A percentile compares a stretch with the other conserved stretches of the same genome.
These are phyloP conservation scores for Backusella psychrophila DNA, from an alignment of 192 early-diverging fungal genomes.

Conservation along the genomic window DNA sequence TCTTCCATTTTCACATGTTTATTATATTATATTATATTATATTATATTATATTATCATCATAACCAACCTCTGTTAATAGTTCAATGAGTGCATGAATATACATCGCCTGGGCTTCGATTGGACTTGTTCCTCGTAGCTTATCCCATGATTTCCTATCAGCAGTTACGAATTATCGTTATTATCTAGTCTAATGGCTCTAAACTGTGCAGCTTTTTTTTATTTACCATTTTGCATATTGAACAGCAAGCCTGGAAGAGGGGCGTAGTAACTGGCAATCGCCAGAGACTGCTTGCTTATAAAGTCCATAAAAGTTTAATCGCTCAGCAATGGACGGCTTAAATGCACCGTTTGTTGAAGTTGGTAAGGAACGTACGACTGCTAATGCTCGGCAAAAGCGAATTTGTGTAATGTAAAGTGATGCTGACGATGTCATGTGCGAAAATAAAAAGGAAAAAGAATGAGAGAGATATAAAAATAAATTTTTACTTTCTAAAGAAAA, in stretches of 20 bases:
- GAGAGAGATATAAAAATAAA: background rate
- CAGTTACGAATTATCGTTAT: no score
- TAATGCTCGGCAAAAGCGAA: conserved; percentile 14
- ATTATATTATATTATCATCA: background rate
- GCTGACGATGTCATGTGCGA: background rate
- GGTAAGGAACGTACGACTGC: conserved; percentile 16
- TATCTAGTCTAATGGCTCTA: background rate
- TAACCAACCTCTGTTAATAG: conserved; percentile 22
- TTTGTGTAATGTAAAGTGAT: background rate
- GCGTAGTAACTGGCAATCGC: conserved; percentile 13
- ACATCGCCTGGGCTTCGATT: conserved; percentile 25
- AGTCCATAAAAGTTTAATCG: conserved; percentile 33
- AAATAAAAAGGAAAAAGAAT: background rate
- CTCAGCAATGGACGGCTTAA: conserved; percentile 20
- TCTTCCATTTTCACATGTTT: background rate
- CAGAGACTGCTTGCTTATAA: conserved; percentile 29
- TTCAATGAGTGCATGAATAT: conserved; percentile 28
- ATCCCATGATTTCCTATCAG: conserved; percentile 33
- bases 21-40: background rate
- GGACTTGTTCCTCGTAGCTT: conserved; percentile 15
- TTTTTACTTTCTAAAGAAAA: background rate
- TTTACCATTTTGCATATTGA: conserved; percentile 32
- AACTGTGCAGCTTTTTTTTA: background rate
- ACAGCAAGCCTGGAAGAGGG: conserved; percentile 16
- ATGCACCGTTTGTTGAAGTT: background rate